Conservation (phyloP, 1,139 yeast species). For the Komagataea norvegica region DNA sequence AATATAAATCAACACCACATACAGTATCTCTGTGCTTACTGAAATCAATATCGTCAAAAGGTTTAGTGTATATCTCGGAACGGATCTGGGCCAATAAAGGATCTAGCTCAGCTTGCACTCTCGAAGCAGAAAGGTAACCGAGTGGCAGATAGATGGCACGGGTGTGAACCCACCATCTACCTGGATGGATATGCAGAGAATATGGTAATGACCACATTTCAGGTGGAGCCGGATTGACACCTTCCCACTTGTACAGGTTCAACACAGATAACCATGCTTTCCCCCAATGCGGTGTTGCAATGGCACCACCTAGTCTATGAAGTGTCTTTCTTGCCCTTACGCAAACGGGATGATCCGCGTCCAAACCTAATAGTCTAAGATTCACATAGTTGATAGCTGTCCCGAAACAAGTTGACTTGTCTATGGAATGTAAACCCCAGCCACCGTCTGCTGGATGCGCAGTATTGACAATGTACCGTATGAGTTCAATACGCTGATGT, state of each 20-base stretch:
- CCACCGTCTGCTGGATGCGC: slow-evolving; percentile 99
- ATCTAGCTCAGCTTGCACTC: slow-evolving; percentile 53
- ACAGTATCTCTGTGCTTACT: slow-evolving; percentile 70
- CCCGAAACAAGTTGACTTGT: slow-evolving; percentile 93
- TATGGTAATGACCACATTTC: slow-evolving; percentile 91
- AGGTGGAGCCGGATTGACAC: slow-evolving; percentile 97
- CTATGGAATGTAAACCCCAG: slow-evolving; percentile 93
- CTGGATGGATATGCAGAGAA: slow-evolving; percentile 80
- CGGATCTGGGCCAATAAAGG: slow-evolving; percentile 63
- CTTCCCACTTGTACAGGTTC: slow-evolving; percentile 88
- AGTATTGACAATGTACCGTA: slow-evolving; percentile 78
- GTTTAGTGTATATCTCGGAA: slow-evolving; percentile 66
- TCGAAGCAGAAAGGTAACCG: slow-evolving; percentile 68
- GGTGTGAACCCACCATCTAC: slow-evolving; percentile 99
- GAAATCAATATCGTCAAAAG: slow-evolving; percentile 68
- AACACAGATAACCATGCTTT: slow-evolving; percentile 83
- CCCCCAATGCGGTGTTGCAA: slow-evolving; percentile 96
- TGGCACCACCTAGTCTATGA: slow-evolving; percentile 78
- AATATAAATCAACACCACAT: slow-evolving; percentile 88
- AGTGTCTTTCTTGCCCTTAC: slow-evolving; percentile 73
- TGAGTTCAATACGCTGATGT: slow-evolving; percentile 61
- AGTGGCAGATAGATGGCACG: slow-evolving; percentile 86
- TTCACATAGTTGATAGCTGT: slow-evolving; percentile 82
- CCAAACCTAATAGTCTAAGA: slow-evolving; percentile 72
- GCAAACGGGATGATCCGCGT: slow-evolving; percentile 70